Conservation (phyloP, 2,329 filamentous ascomycete genomes). For the Stagonosporopsis cucurbitacearum region DNA sequence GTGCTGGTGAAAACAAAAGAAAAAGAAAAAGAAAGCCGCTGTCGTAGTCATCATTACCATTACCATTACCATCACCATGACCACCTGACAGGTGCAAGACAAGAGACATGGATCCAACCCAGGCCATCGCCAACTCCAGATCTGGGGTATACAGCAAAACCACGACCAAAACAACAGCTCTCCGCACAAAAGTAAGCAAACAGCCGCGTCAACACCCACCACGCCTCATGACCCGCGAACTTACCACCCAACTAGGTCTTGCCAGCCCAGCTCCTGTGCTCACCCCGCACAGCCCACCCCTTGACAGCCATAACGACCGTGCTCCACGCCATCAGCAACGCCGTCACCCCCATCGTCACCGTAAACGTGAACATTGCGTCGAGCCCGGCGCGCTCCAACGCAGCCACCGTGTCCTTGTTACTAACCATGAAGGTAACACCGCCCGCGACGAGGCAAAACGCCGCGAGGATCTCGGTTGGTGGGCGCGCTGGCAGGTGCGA, state of each 20-base stretch:
- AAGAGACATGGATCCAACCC: constrained; percentile 35
- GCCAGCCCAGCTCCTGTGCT: constrained; percentile 40
- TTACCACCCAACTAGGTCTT: constrained; percentile 20
- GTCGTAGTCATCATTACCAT: neutral
- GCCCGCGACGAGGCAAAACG: constrained; percentile 86
- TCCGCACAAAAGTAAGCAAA: constrained; percentile 21
- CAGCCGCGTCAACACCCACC: too few species aligned
- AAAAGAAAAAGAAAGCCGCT: too few species aligned
- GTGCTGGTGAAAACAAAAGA: neutral
- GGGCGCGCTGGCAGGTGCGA: constrained; percentile 83
- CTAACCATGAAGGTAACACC: constrained; percentile 94
- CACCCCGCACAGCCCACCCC: constrained; percentile 72
- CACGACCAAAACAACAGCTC: constrained; percentile 43
- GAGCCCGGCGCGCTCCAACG: constrained; percentile 77
- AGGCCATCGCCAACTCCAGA: constrained; percentile 29
- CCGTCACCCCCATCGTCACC: constrained; percentile 81
- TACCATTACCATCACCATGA: constrained; percentile 28
- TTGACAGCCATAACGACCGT: constrained; percentile 81
- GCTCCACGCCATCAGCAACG: constrained; percentile 84
- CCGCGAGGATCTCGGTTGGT: constrained; percentile 84
- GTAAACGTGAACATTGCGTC: constrained; percentile 96
- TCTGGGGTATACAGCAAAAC: constrained; percentile 43
- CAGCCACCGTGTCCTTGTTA: constrained; percentile 74
- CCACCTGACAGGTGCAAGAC: constrained; percentile 25
- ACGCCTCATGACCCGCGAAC: constrained; percentile 4